Conservation (phyloP, 2,329 filamentous ascomycete genomes). For the Shiraia bambusicola region DNA sequence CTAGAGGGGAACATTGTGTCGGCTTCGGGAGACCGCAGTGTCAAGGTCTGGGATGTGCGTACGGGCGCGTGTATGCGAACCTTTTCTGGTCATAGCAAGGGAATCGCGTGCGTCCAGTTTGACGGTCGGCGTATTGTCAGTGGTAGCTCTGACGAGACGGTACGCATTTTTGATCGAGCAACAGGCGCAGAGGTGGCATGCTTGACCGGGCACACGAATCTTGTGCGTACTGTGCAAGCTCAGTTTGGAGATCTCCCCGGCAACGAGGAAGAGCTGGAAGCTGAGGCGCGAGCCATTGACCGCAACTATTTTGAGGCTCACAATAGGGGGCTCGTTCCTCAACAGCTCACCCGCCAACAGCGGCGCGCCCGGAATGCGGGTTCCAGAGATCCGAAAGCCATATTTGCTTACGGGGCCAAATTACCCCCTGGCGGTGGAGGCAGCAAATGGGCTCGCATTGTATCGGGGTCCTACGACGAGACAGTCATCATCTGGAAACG, state of each 20-base stretch:
- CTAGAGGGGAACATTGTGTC: slow-evolving; percentile 84
- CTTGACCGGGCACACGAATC: slow-evolving; percentile 74
- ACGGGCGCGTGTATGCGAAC: slow-evolving; percentile 75
- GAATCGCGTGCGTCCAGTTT: slow-evolving; percentile 96
- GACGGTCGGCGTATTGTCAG: slow-evolving; percentile 92
- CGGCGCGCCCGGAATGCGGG: slow-evolving; percentile 62
- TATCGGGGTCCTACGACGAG: slow-evolving; percentile 95
- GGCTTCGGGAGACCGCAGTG: slow-evolving; percentile 87
- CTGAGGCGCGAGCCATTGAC: slow-evolving; percentile 73
- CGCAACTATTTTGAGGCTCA: slow-evolving; percentile 66
- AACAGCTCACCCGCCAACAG: slow-evolving; percentile 34
- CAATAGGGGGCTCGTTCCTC: slow-evolving; percentile 47
- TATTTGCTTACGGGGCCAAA: slow-evolving; percentile 79
- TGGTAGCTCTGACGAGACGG: slow-evolving; percentile 92
- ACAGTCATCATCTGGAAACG: slow-evolving; percentile 94
- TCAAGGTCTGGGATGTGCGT: slow-evolving; percentile 93
- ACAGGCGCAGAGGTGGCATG: slow-evolving; percentile 88
- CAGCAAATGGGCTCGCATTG: slow-evolving; percentile 87
- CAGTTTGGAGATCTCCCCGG: slow-evolving; percentile 88
- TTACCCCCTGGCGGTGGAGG: slow-evolving; percentile 89
- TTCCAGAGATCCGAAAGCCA: slow-evolving; percentile 71
- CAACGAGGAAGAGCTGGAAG: slow-evolving; percentile 71
- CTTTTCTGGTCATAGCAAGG: slow-evolving; percentile 85
- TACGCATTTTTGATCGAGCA: slow-evolving; percentile 88
- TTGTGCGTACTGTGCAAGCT: slow-evolving; percentile 93